These are phyloP conservation scores for Pyracantha coccinea DNA, from an alignment of 331 rosid genomes.

Conservation along the genomic window DNA sequence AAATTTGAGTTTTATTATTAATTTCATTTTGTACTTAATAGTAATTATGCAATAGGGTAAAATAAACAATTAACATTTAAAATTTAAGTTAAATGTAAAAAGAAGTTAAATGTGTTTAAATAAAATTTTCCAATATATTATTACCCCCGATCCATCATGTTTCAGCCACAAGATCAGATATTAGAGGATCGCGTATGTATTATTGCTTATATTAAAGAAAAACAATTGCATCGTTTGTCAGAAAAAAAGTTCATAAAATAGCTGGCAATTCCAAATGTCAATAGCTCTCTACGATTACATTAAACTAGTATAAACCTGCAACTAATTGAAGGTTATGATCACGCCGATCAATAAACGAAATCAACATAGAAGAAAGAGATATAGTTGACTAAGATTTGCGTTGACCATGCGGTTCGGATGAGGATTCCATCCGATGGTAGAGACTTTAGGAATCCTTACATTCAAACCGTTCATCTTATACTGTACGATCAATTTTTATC, in stretches of 20 bases:
- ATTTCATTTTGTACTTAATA: too few species aligned
- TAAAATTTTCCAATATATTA: too few species aligned
- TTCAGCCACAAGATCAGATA: background rate
- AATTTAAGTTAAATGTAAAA: too few species aligned
- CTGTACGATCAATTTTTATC: too few species aligned
- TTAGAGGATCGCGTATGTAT: background rate
- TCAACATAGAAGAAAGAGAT: constrained; percentile 36
- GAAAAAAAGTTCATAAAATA: background rate
- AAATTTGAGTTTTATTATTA: too few species aligned
- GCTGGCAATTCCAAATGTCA: constrained; percentile 17
- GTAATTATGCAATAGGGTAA: too few species aligned
- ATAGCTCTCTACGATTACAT: background rate
- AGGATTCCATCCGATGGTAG: too few species aligned
- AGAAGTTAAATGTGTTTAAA: too few species aligned
- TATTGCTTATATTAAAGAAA: background rate
- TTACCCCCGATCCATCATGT: background rate
- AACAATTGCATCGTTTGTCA: background rate
- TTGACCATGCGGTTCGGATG: constrained; percentile 32
- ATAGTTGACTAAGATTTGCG: constrained; percentile 52
- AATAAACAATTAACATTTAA: too few species aligned
- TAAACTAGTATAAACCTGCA: background rate
- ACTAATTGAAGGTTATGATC: constrained; percentile 1
- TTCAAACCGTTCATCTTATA: too few species aligned
- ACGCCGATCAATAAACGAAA: constrained; percentile 30
- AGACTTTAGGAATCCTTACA: too few species aligned